These are phyloP conservation scores for Epichloe uncinata DNA, from an alignment of 2,329 filamentous ascomycete genomes.

Conservation along the genomic window DNA sequence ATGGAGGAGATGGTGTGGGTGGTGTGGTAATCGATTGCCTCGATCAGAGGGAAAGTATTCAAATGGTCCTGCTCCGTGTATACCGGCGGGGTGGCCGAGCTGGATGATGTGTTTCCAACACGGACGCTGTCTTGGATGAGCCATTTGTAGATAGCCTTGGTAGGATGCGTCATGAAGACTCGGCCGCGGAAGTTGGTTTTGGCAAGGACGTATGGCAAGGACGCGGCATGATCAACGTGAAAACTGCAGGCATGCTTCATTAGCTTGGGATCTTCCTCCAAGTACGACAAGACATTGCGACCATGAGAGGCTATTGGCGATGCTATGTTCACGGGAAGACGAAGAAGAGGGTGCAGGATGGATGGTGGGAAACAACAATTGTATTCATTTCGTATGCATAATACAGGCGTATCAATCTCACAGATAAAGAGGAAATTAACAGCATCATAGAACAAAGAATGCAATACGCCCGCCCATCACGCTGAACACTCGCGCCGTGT, in stretches of 20 bases:
- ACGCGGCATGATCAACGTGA: conserved; percentile 95
- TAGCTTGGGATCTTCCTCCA: background rate
- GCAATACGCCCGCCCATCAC: background rate
- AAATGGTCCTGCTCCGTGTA: conserved; percentile 95
- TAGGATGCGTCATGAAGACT: conserved; percentile 98
- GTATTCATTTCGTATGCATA: conserved; percentile 22
- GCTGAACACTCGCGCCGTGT: background rate
- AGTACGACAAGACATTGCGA: background rate
- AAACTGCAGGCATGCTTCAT: conserved; percentile 43
- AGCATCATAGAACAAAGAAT: background rate
- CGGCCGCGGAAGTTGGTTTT: conserved; percentile 96
- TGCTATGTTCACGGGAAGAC: background rate
- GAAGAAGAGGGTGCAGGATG: conserved; percentile 4
- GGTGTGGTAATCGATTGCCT: conserved; percentile 96
- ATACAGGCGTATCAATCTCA: conserved; percentile 16
- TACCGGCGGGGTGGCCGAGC: conserved; percentile 56
- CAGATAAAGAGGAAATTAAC: background rate
- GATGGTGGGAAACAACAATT: conserved; percentile 17
- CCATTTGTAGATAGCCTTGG: conserved; percentile 99
- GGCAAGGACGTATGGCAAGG: conserved; percentile 90
- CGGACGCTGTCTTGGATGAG: conserved; percentile 94
- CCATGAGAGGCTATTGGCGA: background rate
- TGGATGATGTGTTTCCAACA: conserved; percentile 60
- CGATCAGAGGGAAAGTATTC: conserved; percentile 84
- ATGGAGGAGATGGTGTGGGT: conserved; percentile 96